phyloP scores from a whole-genome alignment of 1,284 basidiomycete genomes.

The Irpex sp. region DNA sequence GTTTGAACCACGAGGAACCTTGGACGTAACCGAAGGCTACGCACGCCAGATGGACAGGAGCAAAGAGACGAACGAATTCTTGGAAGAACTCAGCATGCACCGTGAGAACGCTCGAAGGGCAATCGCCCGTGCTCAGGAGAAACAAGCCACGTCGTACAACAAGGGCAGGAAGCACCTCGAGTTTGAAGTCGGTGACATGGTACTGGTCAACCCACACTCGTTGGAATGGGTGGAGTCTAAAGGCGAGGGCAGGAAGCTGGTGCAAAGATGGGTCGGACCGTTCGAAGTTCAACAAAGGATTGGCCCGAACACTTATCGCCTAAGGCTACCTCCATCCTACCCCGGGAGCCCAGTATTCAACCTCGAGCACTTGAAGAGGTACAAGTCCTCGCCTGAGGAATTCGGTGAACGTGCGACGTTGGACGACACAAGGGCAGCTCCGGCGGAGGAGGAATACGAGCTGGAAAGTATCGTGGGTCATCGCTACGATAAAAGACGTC shows the following conservation, averaged over 20 bases:
- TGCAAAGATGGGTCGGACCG: conserved; percentile 15
- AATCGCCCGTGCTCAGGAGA: conserved; percentile 14
- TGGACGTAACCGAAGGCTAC: background rate
- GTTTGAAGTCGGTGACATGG: conserved; percentile 23
- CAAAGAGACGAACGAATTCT: background rate
- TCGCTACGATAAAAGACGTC: conserved; percentile 3
- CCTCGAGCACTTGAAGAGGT: conserved; percentile 24
- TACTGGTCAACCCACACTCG: conserved; percentile 29
- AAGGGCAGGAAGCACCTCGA: conserved; percentile 7
- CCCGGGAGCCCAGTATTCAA: conserved; percentile 28
- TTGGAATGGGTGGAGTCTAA: conserved; percentile 22
- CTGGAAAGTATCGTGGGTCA: conserved; percentile 19
- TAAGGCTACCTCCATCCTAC: conserved; percentile 26
- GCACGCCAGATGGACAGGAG: background rate
- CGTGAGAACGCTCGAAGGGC: conserved; percentile 15
- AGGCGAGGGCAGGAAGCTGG: conserved; percentile 29
- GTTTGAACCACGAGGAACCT: background rate
- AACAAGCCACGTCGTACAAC: conserved; percentile 10
- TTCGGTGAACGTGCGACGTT: conserved; percentile 10
- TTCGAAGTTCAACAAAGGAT: conserved; percentile 20
- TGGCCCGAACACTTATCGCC: conserved; percentile 22
- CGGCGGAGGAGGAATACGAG: conserved; percentile 15
- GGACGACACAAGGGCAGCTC: background rate
- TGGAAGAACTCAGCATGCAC: conserved; percentile 4
- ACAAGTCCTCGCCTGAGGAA: conserved; percentile 13